These are phyloP conservation scores for Candida corydali DNA, from an alignment of 805 yeast genomes.

Conservation along the genomic window DNA sequence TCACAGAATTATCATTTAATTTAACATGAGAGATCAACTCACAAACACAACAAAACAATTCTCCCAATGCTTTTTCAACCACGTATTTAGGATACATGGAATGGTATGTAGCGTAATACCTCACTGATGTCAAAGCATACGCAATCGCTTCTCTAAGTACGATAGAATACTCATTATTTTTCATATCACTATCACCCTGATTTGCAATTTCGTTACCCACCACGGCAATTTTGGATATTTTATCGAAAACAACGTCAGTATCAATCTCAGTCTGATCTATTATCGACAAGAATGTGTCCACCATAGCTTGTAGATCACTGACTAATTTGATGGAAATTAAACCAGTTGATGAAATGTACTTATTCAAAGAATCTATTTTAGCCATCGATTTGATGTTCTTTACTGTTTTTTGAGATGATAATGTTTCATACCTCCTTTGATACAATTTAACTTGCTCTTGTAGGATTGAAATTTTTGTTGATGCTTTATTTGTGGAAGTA, in stretches of 20 bases:
- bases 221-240: slow-evolving; percentile 47
- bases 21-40: slow-evolving; percentile 56
- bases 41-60: slow-evolving; percentile 62
- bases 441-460: slow-evolving; percentile 39
- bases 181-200: slow-evolving; percentile 21
- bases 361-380: slow-evolving; percentile 22
- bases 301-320: slow-evolving; percentile 42
- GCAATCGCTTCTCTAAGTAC: slow-evolving; percentile 64
- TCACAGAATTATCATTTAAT: slow-evolving; percentile 20
- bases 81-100: slow-evolving; percentile 63
- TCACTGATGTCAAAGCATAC: slow-evolving; percentile 69
- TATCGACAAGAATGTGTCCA: slow-evolving; percentile 42
- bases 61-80: slow-evolving; percentile 72
- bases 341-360: slow-evolving; percentile 37
- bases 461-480: slow-evolving; percentile 3
- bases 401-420: slow-evolving; percentile 31
- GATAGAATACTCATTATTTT: slow-evolving; percentile 37
- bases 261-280: slow-evolving; percentile 27
- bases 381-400: slow-evolving; percentile 16
- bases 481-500: slow-evolving; percentile 1
- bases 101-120: slow-evolving; percentile 65
- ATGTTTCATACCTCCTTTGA: slow-evolving; percentile 49
- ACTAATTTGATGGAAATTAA: slow-evolving; percentile 43
- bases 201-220: slow-evolving; percentile 39
- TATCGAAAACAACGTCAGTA: slow-evolving; percentile 44